These are phyloP conservation scores for Alternaria sp. DNA, from an alignment of 2,329 filamentous ascomycete species.

Conservation along the genomic window DNA sequence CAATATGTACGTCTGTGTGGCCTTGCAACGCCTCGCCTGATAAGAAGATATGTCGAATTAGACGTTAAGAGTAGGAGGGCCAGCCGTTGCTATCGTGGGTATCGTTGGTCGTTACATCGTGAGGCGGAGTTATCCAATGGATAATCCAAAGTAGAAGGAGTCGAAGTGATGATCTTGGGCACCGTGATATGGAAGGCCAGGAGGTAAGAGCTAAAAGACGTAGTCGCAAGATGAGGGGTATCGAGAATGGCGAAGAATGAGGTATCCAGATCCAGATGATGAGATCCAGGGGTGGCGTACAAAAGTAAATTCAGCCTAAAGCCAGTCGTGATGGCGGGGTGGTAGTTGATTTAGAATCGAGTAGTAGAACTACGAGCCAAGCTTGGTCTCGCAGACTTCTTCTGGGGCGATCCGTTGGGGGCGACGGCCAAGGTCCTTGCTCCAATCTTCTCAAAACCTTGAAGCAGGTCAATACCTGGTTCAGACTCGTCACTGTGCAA, in stretches of 20 bases:
- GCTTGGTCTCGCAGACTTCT: slow-evolving; percentile 34
- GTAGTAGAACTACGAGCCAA: slow-evolving; percentile 42
- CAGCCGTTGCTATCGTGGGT: slow-evolving; percentile 44
- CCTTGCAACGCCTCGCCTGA: slow-evolving; percentile 24
- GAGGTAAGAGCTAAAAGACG: slow-evolving; percentile 16
- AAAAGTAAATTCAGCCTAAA: slow-evolving; percentile 5
- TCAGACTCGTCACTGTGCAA: slow-evolving; percentile 65
- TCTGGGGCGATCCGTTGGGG: slow-evolving; percentile 44
- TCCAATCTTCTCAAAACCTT: slow-evolving; percentile 79
- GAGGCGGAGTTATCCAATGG: slow-evolving; percentile 28
- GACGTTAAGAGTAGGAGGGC: slow-evolving; percentile 29
- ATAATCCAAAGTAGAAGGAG: slow-evolving; percentile 20
- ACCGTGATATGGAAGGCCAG: slow-evolving; percentile 11
- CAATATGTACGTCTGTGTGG: slow-evolving; percentile 20
- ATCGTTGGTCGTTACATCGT: slow-evolving; percentile 48
- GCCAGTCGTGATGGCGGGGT: slow-evolving; percentile 5
- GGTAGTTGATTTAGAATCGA: slow-evolving; percentile 34
- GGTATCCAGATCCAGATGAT: slow-evolving; percentile 11
- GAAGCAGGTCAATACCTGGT: slow-evolving; percentile 72
- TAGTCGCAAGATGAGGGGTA: slow-evolving; percentile 21
- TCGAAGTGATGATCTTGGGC: slow-evolving; percentile 15
- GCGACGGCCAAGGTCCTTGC: slow-evolving; percentile 40
- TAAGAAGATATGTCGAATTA: slow-evolving; percentile 29
- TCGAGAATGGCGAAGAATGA: slow-evolving; percentile 23
- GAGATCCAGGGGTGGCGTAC: slow-evolving; percentile 8